phyloP scores from a whole-genome alignment of 257 asterid genomes.

The Coffea canephora region DNA sequence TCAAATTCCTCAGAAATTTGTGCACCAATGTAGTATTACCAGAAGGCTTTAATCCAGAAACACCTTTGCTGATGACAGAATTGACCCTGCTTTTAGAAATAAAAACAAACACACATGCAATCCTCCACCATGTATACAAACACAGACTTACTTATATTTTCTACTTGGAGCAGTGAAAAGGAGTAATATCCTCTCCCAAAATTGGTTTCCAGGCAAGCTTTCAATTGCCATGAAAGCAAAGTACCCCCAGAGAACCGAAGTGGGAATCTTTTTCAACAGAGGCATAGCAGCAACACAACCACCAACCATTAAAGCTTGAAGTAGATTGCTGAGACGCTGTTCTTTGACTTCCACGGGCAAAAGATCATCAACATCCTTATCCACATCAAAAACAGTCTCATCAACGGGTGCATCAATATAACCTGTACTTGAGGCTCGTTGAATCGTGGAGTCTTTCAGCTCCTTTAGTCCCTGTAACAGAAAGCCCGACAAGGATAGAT shows the following conservation, averaged over 20 bases:
- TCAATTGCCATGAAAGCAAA: conserved; percentile 99
- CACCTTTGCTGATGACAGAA: neutral
- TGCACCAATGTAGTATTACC: neutral
- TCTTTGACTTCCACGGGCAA: conserved; percentile 94
- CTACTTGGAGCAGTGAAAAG: conserved; percentile 93
- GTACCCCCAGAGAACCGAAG: conserved; percentile 98
- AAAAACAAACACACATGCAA: neutral
- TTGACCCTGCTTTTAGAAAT: neutral
- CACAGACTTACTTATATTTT: conserved; percentile 65
- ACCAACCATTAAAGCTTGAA: conserved; percentile 83
- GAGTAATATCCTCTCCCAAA: conserved; percentile 91
- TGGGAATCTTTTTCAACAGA: conserved; percentile 74
- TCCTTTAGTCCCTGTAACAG: conserved; percentile 71
- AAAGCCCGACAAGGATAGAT: too few relatives aligned
- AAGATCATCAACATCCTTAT: conserved; percentile 85
- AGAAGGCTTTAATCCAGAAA: neutral
- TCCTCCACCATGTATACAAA: neutral
- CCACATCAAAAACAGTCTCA: conserved; percentile 71
- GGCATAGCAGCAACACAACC: conserved; percentile 94
- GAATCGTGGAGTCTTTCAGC: conserved; percentile 75
- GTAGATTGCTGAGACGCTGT: conserved; percentile 91
- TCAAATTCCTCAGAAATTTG: too few relatives aligned
- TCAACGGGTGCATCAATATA: conserved; percentile 86
- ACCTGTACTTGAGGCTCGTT: conserved; percentile 68
- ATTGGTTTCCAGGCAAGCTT: conserved; percentile 96